phyloP scores from a whole-genome alignment of 108 stramenopile species.

The Discostella stelligeroides region DNA sequence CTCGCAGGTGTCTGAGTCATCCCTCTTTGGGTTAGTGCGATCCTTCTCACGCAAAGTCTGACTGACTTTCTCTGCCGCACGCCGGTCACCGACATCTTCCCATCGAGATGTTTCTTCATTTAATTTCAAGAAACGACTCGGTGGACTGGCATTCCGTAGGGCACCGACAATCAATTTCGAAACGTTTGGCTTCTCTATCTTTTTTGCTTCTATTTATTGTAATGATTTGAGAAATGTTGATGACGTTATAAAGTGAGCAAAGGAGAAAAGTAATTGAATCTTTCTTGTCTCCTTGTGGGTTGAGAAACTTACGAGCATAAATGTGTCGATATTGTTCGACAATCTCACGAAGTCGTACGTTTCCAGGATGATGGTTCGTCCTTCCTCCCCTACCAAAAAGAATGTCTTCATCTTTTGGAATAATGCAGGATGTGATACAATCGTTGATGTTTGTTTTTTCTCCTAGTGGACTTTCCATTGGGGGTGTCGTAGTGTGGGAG shows the following conservation, averaged over 20 bases:
- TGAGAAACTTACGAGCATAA: conserved; percentile 31
- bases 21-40: background rate
- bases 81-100: conserved; percentile 81
- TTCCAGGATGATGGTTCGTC: conserved; percentile 85
- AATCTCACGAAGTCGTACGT: conserved; percentile 81
- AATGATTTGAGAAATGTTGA: conserved; percentile 6
- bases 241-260: conserved; percentile 62
- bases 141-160: conserved; percentile 38
- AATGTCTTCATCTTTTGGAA: conserved; percentile 41
- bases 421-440: background rate
- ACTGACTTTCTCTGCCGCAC: conserved; percentile 50
- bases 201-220: conserved; percentile 42
- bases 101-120: conserved; percentile 58
- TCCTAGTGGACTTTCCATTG: background rate
- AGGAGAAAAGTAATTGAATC: no score
- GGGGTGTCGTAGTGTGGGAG: conserved; percentile 9
- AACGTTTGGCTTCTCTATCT: conserved; percentile 78
- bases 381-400: conserved; percentile 76
- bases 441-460: background rate
- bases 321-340: conserved; percentile 42
- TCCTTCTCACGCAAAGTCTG: conserved; percentile 53
- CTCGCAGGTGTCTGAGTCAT: background rate
- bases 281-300: no score
- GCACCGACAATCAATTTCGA: conserved; percentile 73
- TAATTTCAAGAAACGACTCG: conserved; percentile 73